A percentile compares a stretch with the other conserved stretches of the same genome.
phyloP scores from a whole-genome alignment of 345 rosid species.

The Dimocarpus longan region DNA sequence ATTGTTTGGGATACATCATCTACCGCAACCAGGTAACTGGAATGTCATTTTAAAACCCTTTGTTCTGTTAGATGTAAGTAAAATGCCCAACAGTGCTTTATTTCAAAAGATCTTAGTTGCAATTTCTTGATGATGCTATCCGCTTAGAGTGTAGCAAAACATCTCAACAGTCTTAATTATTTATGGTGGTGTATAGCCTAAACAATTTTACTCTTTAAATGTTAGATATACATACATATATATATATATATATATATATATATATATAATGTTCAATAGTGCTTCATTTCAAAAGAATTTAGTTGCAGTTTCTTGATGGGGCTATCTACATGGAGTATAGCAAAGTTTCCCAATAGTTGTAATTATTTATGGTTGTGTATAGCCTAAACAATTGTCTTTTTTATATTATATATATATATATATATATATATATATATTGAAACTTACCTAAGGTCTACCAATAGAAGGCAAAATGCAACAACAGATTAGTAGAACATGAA shows the following conservation, averaged over 20 bases:
- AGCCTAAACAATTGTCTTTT: background rate
- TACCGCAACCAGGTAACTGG: constrained; percentile 85
- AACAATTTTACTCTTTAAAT: background rate
- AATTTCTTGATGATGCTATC: constrained; percentile 29
- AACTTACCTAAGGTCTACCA: too few species aligned
- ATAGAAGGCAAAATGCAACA: background rate
- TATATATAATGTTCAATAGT: background rate
- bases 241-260: too few species aligned
- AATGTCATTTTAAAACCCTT: background rate
- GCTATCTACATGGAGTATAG: constrained; percentile 21
- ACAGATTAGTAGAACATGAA: background rate
- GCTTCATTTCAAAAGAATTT: background rate
- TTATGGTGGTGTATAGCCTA: background rate
- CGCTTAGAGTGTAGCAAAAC: constrained; percentile 18
- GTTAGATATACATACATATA: background rate
- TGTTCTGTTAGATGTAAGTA: background rate
- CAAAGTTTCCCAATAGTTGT: too few species aligned
- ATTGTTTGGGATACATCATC: constrained; percentile 82
- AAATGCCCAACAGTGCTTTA: background rate
- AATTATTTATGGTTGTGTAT: background rate
- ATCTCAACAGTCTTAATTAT: constrained; percentile 8
- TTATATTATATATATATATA: background rate
- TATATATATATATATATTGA: background rate
- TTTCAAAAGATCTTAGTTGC: constrained; percentile 11
- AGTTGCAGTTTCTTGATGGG: constrained; percentile 20